Evolutionary conservation across 805 yeast species (phyloP).

Genomic region (Saturnispora serradocipensis): DNA sequence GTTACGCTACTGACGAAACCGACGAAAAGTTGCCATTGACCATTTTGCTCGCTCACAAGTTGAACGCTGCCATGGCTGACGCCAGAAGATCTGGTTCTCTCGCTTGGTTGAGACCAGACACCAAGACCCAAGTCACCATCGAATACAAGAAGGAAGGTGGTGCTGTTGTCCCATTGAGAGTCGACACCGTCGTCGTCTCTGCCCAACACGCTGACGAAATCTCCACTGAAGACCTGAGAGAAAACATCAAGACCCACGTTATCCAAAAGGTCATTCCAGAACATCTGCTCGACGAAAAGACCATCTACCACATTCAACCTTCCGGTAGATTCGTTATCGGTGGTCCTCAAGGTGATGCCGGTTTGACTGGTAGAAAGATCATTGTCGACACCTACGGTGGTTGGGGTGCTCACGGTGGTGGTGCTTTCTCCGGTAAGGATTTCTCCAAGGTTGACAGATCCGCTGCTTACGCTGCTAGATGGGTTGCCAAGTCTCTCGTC

Average conservation of each 20-base stretch:
- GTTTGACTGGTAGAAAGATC: conserved; percentile 98
- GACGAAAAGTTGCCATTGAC: conserved; percentile 96
- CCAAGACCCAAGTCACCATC: conserved; percentile 98
- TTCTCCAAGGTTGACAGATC: conserved; percentile 99
- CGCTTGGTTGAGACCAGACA: conserved; percentile 98
- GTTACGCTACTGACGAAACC: conserved; percentile 98
- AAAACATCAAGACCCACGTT: conserved; percentile 66
- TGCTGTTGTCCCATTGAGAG: conserved; percentile 92
- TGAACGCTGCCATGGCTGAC: conserved; percentile 92
- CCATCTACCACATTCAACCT: conserved; percentile 97
- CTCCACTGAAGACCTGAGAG: conserved; percentile 86
- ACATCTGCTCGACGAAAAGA: conserved; percentile 83
- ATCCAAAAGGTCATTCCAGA: conserved; percentile 90
- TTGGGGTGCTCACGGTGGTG: conserved; percentile 99
- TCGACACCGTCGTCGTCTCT: conserved; percentile 94
- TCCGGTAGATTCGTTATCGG: conserved; percentile 99
- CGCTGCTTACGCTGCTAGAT: conserved; percentile 99
- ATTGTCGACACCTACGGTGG: conserved; percentile 99
- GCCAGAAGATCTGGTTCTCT: conserved; percentile 95
- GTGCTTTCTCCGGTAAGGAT: conserved; percentile 99
- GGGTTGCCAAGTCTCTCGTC: conserved; percentile 99
- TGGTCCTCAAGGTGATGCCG: conserved; percentile 99
- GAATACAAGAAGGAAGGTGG: conserved; percentile 93
- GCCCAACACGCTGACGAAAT: conserved; percentile 97
- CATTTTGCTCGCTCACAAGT: conserved; percentile 85